Base-by-base conservation (phyloP, 352 stramenopile species). In the Discostella stelligera region DNA sequence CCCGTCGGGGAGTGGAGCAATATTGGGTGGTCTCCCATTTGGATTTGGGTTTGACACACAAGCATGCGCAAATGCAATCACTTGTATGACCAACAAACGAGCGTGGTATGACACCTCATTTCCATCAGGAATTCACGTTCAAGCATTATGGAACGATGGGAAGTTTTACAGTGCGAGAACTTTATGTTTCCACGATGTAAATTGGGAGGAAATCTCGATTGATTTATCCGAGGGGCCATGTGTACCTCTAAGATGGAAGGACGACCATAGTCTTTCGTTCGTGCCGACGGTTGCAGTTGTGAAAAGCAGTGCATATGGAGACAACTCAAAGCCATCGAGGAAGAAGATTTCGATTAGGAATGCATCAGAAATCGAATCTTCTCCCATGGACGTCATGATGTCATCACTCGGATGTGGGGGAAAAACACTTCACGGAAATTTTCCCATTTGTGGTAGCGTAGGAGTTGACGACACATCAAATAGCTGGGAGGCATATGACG, bases 401-500 rank as follows among this genome's bases (percentile, higher is more conserved):
- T 48, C 58, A 8, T 80, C 73, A 6, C 5, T 73, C 56, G 55
- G 39, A 30, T 58, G 41, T 32, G 56, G 39, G 41, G 55, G 60
- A 49, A 80, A 76, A 41, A 72, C 48, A 32, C n/a, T 76, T 41
- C 62, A 69, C 53, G 9, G 39, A n/a, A 37, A 64, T 20, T 21
- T 18, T 8, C 66, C 65, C 21, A 54, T 67, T 58, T 48, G 44
- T 27, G n/a, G 52, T 18, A 25, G 55, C 14, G 27, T 48, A 27
- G 37, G 23, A 52, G 27, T 25, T 32, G 44, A 70, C 23, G 53
- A 70, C 70, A 1, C 62, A 49, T 37, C 23, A 50, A 52, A n/a
- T 53, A 37, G 39, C 23, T 80, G 60, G 66, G 67, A 82, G 49
- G 74, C 74, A n/a, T 82, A 73, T 50, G 74, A 78, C 74, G 74